Evolutionary conservation across 2,329 filamentous ascomycete genomes (phyloP).

Genomic region (Stachybotrys echinatus): DNA sequence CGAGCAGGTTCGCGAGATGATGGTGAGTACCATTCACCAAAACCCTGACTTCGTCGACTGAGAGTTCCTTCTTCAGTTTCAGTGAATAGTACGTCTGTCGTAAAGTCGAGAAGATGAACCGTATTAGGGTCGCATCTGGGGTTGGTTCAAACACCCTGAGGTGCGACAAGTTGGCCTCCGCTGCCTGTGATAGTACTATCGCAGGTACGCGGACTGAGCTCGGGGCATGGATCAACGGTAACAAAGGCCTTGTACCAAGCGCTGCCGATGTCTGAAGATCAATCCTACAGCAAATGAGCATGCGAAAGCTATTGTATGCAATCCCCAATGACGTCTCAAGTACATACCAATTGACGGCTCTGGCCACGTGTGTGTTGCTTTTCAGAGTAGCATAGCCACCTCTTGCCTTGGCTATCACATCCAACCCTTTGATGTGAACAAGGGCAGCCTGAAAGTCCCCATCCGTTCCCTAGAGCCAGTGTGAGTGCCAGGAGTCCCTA

Average conservation of each 20-base stretch:
- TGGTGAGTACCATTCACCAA: conserved; percentile 9
- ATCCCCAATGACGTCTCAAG: conserved; percentile 2
- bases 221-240: conserved; percentile 7
- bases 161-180: conserved; percentile 6
- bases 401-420: conserved; percentile 5
- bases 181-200: conserved; percentile 4
- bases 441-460: conserved; percentile 6
- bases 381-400: conserved; percentile 6
- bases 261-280: conserved; percentile 10
- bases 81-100: conserved; percentile 7
- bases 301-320: no score
- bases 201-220: conserved; percentile 6
- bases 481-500: background rate
- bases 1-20: conserved; percentile 3
- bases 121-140: background rate
- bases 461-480: conserved; percentile 4
- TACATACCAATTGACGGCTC: conserved; percentile 8
- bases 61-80: conserved; percentile 1
- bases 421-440: conserved; percentile 8
- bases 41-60: conserved; percentile 8
- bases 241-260: conserved; percentile 5
- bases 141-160: conserved; percentile 5
- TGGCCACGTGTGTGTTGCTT: conserved; percentile 8
- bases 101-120: conserved; percentile 6
- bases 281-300: conserved; percentile 2